These are phyloP conservation scores for Spongospora subterranea DNA, from an alignment of 208 protist genomes.

Conservation along the genomic window DNA sequence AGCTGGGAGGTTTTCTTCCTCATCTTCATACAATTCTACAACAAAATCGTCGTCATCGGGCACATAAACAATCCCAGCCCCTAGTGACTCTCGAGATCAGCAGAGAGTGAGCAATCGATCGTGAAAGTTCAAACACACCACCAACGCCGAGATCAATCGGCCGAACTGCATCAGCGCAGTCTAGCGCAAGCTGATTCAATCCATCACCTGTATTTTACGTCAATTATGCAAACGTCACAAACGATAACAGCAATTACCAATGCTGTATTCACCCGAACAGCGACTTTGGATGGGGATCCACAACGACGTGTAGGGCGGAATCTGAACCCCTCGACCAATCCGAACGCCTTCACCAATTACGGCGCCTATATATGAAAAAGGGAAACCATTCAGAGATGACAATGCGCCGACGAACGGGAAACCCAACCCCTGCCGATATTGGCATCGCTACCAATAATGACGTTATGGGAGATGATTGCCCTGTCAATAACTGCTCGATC, in stretches of 20 bases:
- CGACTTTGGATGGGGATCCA: constrained; percentile 2
- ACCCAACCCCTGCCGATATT: background rate
- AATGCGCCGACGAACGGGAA: background rate
- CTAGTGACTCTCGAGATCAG: background rate
- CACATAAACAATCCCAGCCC: background rate
- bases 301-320: constrained; percentile 18
- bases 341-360: constrained; percentile 14
- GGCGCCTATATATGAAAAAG: background rate
- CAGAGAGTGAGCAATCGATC: background rate
- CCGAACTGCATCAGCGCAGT: background rate
- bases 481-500: background rate
- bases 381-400: background rate
- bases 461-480: background rate
- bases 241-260: background rate
- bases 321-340: constrained; percentile 12
- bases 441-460: constrained; percentile 1
- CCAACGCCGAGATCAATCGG: background rate
- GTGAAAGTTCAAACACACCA: too few relatives aligned
- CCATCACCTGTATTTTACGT: too few relatives aligned
- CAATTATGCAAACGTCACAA: background rate
- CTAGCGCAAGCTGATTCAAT: background rate
- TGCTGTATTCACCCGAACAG: background rate
- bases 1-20: background rate
- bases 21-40: background rate
- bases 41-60: constrained; percentile 3